phyloP scores from a whole-genome alignment of 176 grass and related monocot species.

The Avena atlantica region DNA sequence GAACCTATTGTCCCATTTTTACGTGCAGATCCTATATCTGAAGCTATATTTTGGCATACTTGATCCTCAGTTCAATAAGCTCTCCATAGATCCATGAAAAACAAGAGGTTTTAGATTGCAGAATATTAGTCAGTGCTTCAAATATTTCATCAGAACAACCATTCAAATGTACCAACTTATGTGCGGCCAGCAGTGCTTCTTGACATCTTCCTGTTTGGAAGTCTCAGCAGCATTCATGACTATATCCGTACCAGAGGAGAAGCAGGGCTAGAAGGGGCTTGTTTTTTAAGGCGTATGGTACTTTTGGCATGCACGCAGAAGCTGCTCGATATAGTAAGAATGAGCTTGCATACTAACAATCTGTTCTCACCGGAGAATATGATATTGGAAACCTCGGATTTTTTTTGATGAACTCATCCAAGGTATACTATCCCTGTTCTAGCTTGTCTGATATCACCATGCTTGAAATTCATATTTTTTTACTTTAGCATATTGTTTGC shows the following conservation, averaged over 20 bases:
- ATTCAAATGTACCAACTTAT: constrained; percentile 68
- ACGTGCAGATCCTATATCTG: too few relatives aligned
- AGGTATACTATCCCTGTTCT: neutral
- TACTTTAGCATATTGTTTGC: neutral
- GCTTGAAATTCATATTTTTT: neutral
- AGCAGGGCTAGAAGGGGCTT: too few relatives aligned
- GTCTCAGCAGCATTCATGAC: constrained; percentile 56
- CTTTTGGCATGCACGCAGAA: too few relatives aligned
- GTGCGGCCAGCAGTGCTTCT: constrained; percentile 54
- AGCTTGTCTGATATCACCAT: neutral
- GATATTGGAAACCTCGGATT: too few relatives aligned
- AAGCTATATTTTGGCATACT: too few relatives aligned
- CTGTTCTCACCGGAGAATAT: too few relatives aligned
- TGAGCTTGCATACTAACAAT: too few relatives aligned
- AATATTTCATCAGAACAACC: constrained; percentile 77
- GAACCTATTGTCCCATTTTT: too few relatives aligned
- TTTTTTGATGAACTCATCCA: neutral
- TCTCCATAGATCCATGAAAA: constrained; percentile 56
- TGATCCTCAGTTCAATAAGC: too few relatives aligned
- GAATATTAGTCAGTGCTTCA: constrained; percentile 69
- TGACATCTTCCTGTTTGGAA: constrained; percentile 65
- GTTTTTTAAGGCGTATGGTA: too few relatives aligned
- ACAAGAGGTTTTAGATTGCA: constrained; percentile 61
- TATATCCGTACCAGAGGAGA: constrained; percentile 37
- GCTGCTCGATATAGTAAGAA: too few relatives aligned